Conservation (phyloP, 2,329 filamentous ascomycete genomes). For the Pestalotiopsis sp. region DNA sequence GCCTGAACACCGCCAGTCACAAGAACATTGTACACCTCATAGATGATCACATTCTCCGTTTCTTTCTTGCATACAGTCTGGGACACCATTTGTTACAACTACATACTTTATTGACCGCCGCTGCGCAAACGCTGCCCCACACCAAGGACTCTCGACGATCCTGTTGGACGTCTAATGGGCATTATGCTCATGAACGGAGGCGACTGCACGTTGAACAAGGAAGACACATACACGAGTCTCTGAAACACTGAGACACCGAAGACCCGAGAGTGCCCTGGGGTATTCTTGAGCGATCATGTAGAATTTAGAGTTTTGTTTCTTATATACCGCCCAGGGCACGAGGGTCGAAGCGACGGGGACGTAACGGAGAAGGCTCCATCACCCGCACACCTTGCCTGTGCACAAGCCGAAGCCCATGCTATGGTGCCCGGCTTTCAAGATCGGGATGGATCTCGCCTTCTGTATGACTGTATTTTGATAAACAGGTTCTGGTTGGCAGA, state of each 20-base stretch:
- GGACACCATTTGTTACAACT: constrained; percentile 2
- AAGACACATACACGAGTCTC: not conserved
- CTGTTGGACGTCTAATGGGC: not conserved
- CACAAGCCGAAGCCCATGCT: not conserved
- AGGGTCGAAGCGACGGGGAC: not conserved
- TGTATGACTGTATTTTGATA: not conserved
- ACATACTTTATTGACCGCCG: not conserved
- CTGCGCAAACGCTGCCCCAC: not conserved
- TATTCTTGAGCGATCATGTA: not conserved
- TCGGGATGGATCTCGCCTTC: constrained; percentile 9
- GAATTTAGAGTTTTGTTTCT: not conserved
- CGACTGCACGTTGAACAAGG: not conserved
- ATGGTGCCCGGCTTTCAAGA: not conserved
- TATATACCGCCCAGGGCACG: not conserved
- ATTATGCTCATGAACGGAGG: not conserved
- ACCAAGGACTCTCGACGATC: not conserved
- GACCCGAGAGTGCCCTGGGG: not conserved
- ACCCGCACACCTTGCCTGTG: not conserved
- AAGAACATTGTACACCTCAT: not conserved
- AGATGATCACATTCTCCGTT: not conserved
- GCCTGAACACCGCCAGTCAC: not conserved
- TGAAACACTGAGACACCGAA: not conserved
- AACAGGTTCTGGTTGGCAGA: not conserved
- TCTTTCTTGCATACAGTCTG: constrained; percentile 4
- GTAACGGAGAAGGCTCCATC: constrained; percentile 7